Conservation (phyloP, 331 rosid species). For the Quercus phellos region DNA sequence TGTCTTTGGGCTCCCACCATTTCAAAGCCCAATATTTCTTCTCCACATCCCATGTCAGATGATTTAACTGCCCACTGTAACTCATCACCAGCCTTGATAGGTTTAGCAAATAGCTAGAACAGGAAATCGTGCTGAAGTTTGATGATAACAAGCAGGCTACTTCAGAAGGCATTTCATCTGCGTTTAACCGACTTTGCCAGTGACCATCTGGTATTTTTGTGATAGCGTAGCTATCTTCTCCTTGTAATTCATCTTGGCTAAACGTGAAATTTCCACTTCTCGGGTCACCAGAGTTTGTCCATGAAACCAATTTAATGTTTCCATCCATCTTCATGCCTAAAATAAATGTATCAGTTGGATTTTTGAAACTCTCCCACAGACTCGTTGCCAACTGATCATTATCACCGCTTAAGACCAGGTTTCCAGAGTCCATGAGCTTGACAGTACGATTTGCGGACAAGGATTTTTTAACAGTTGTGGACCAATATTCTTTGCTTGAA, state of each 20-base stretch:
- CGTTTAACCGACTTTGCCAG: conserved; percentile 31
- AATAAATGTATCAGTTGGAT: conserved; percentile 73
- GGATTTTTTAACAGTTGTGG: conserved; percentile 11
- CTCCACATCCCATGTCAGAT: conserved; percentile 12
- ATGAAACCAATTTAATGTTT: conserved; percentile 29
- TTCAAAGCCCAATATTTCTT: conserved; percentile 15
- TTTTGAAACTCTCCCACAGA: conserved; percentile 54
- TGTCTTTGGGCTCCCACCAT: conserved; percentile 35
- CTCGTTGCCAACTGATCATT: not conserved
- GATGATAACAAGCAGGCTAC: conserved; percentile 16
- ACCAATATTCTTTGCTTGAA: conserved; percentile 20
- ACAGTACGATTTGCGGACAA: conserved; percentile 1
- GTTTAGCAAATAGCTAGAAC: not conserved
- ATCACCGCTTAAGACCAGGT: conserved; percentile 32
- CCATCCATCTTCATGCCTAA: conserved; percentile 56
- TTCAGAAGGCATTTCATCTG: conserved; percentile 22
- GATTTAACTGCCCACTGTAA: conserved; percentile 35
- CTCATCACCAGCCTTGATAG: conserved; percentile 38
- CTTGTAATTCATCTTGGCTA: conserved; percentile 15
- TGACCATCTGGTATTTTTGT: conserved; percentile 21
- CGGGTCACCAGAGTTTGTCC: conserved; percentile 36
- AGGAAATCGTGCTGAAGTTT: conserved; percentile 20
- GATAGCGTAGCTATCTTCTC: conserved; percentile 15
- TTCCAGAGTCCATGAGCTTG: conserved; percentile 52
- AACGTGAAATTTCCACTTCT: conserved; percentile 42